Base-by-base conservation (phyloP, 371 early-diverging fungal genomes). In the Mortierella sp. region DNA sequence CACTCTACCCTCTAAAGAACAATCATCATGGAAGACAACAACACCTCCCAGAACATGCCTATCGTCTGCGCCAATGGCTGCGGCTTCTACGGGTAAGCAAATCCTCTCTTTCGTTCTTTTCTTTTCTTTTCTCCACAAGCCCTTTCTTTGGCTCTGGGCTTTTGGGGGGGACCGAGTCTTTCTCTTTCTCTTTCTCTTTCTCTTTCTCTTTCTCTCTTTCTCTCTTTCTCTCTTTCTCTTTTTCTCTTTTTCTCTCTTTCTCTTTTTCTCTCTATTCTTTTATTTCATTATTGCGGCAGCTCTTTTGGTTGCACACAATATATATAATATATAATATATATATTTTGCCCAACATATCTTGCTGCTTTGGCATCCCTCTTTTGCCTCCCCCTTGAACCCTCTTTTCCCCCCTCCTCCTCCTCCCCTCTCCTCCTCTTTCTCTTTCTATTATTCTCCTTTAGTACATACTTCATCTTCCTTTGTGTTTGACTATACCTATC, bases 41-140 rank as follows among this genome's bases (percentile, higher is more conserved):
- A 91, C 66, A 80, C 81, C 67, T 71, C 81, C 62, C 73, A 87
- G 43, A 86, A 88, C 77, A 57, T 83, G 58, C 86, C 88, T 51
- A 74, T 84, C 47, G 85, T 87, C 63, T 93, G 93, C 77, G 86
- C 78, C 32, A 90, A 90, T 55, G 90, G 90, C 54, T 93, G 93
- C 75, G 92, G 92, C 9, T 91, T 91, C 72, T 93, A 89, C 77
- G 91, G 86, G 87, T 87, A 84, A 75, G 83, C 30, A 45, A 32
- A 10, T 12, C 20, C 35, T 45, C 30, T 66, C 47, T 52, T 30
- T 37, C 40, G 3, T 61, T 2, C 55, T 26, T 64, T n/a, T 24
- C 28, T 47, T 16, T 43, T 52, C 32, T 61, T 30, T 30, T 20
- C 51, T 32, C 32, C 1, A 5, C 55, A 51, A 24, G 28, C 2